These are phyloP conservation scores for Phytophthora brassicae DNA, from an alignment of 352 stramenopile species.

Conservation along the genomic window DNA sequence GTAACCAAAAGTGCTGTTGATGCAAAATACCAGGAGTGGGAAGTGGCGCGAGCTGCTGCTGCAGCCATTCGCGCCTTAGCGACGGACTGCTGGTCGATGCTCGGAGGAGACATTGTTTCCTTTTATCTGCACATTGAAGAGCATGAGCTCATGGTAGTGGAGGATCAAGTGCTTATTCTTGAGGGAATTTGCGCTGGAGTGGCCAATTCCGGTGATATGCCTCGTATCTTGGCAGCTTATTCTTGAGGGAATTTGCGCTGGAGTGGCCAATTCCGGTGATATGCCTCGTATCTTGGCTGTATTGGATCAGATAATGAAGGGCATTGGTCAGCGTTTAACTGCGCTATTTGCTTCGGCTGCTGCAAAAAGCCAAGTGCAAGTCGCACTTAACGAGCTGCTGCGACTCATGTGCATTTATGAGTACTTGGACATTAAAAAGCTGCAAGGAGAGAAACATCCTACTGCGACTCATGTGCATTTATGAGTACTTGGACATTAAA, in stretches of 20 bases:
- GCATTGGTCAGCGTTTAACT: slow-evolving; percentile 56
- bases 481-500: slow-evolving; percentile 71
- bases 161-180: slow-evolving; percentile 86
- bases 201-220: slow-evolving; percentile 46
- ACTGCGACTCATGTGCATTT: slow-evolving; percentile 85
- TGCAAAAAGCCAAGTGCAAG: slow-evolving; percentile 37
- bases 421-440: slow-evolving; percentile 52
- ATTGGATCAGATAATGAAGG: slow-evolving; percentile 69
- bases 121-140: slow-evolving; percentile 84
- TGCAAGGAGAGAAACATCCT: slow-evolving; percentile 36
- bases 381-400: slow-evolving; percentile 67
- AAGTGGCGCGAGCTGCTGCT: slow-evolving; percentile 71
- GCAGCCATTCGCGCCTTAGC: slow-evolving; percentile 72
- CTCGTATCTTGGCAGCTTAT: slow-evolving; percentile 39
- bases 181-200: slow-evolving; percentile 76
- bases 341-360: slow-evolving; percentile 42
- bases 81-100: slow-evolving; percentile 74
- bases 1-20: slow-evolving; percentile 59
- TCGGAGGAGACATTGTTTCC: slow-evolving; percentile 64
- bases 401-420: slow-evolving; percentile 87
- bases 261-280: slow-evolving; percentile 55
- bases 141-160: slow-evolving; percentile 63
- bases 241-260: slow-evolving; percentile 72
- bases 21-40: slow-evolving; percentile 59
- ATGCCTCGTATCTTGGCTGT: slow-evolving; percentile 43